Evolutionary conservation across 495 filamentous ascomycete genomes (phyloP), one percentile per base, ranked within the genome.

Genomic region (Hypoxylon perforatum): DNA sequence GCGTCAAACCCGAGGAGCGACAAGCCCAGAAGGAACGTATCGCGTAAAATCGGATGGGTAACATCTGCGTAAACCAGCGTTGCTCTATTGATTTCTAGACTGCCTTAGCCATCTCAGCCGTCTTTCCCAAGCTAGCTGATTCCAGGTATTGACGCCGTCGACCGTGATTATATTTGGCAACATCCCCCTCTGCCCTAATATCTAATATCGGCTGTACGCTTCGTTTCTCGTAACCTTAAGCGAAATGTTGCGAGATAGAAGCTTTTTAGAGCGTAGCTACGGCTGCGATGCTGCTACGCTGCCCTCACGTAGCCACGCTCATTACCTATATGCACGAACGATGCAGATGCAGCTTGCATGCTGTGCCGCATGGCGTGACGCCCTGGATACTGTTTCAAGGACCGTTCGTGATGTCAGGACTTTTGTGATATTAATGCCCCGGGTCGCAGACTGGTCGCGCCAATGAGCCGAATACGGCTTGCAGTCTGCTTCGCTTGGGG

Each of bases 331-430:
- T 55, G 50, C 50, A 55, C 33, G 30, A 19, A 56, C n/a, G n/a
- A n/a, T n/a, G n/a, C n/a, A n/a, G 50, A 23, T 59, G 33, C 59
- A 59, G 53, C 54, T 49, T 7, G 54, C 55, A 55, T 52, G 56
- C 25, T 52, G 47, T 30, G 42, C 60, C 55, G 54, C 19, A 19
- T 63, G 58, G 63, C 65, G 46, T 33, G n/a, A 50, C 23, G 39
- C 45, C 22, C 9, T 51, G 54, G 48, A 25, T 50, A 49, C 47
- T 21, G 42, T 21, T 60, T 42, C 39, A 38, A 38, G 35, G n/a
- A 25, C 25, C 22, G 44, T 52, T 46, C 25, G 38, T 57, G 51
- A 61, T 61, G 57, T 57, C 45, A 60, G 6, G 65, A 58, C 23
- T 7, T 30, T 33, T 35, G 47, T 68, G 42, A 63, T 59, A 41